Percentiles rank a stretch among this genome's conserved stretches.
phyloP scores from a whole-genome alignment of 1,139 yeast genomes.

The Starmera stellimalicola region DNA sequence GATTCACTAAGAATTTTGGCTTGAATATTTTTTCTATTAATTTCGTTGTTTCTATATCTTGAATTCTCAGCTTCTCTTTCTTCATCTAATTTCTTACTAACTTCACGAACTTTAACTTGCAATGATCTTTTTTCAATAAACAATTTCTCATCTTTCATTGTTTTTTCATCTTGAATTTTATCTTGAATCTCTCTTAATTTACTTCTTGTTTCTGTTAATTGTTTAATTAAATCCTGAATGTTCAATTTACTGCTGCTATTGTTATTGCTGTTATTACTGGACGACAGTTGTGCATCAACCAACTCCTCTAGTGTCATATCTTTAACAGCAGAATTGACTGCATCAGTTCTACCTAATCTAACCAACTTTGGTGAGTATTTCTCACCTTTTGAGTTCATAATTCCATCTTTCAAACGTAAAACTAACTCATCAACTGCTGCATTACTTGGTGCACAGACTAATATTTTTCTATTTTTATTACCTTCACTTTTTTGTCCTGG shows the following conservation, averaged over 20 bases:
- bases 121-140: conserved; percentile 32
- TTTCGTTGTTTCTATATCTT: conserved; percentile 65
- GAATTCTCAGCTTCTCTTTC: conserved; percentile 67
- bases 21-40: conserved; percentile 68
- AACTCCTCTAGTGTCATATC: conserved; percentile 83
- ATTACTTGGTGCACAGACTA: conserved; percentile 96
- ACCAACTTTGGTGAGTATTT: conserved; percentile 60
- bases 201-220: conserved; percentile 26
- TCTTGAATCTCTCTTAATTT: conserved; percentile 29
- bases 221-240: conserved; percentile 22
- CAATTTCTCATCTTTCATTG: conserved; percentile 17
- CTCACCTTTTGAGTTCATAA: conserved; percentile 49
- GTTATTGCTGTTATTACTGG: conserved; percentile 14
- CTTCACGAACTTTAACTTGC: conserved; percentile 49
- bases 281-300: conserved; percentile 54
- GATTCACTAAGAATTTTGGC: conserved; percentile 66
- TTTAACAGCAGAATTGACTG: conserved; percentile 71
- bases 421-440: conserved; percentile 98
- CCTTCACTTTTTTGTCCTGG: conserved; percentile 17
- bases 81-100: conserved; percentile 69
- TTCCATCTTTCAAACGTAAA: conserved; percentile 72
- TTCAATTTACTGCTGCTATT: conserved; percentile 30
- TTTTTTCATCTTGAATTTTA: conserved; percentile 29
- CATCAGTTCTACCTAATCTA: conserved; percentile 88
- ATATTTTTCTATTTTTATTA: conserved; percentile 39